These are phyloP conservation scores for Diplodia seriata DNA, from an alignment of 2,329 filamentous ascomycete genomes.

Conservation along the genomic window DNA sequence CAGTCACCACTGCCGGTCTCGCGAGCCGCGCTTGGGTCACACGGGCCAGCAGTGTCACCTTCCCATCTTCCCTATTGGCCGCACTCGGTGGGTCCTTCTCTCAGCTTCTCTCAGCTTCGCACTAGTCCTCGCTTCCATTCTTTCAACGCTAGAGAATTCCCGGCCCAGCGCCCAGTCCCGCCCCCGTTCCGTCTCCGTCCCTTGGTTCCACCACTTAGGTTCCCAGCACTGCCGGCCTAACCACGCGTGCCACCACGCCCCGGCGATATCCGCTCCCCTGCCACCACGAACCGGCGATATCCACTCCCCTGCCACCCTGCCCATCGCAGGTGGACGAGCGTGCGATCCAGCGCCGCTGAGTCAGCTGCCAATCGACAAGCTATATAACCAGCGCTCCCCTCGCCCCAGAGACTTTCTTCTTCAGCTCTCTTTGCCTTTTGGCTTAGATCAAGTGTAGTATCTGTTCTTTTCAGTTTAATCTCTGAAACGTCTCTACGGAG, in stretches of 20 bases:
- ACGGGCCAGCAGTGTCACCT: neutral
- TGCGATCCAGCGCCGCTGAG: neutral
- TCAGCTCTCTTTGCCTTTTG: conserved; percentile 32
- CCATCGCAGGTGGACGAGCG: neutral
- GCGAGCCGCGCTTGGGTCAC: neutral
- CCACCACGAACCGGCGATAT: neutral
- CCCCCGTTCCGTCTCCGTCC: neutral
- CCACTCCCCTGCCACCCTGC: neutral
- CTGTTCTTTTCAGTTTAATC: conserved; percentile 32
- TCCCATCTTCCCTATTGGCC: neutral
- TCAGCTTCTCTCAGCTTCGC: no score
- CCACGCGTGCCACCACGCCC: no score
- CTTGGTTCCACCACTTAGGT: neutral
- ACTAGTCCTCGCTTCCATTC: no score
- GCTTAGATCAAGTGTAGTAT: conserved; percentile 33
- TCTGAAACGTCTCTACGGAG: conserved; percentile 28
- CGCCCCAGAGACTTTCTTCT: neutral
- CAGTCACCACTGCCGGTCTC: neutral
- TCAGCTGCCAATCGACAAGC: neutral
- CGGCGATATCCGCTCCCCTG: no score
- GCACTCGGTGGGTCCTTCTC: no score
- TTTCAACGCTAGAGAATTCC: neutral
- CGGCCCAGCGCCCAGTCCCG: neutral
- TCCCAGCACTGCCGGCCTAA: no score
- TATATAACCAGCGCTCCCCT: neutral